Percentiles rank a stretch among this genome's conserved stretches.
phyloP scores from a whole-genome alignment of 192 early-diverging fungal genomes.

The Kickxella alabastrina region DNA sequence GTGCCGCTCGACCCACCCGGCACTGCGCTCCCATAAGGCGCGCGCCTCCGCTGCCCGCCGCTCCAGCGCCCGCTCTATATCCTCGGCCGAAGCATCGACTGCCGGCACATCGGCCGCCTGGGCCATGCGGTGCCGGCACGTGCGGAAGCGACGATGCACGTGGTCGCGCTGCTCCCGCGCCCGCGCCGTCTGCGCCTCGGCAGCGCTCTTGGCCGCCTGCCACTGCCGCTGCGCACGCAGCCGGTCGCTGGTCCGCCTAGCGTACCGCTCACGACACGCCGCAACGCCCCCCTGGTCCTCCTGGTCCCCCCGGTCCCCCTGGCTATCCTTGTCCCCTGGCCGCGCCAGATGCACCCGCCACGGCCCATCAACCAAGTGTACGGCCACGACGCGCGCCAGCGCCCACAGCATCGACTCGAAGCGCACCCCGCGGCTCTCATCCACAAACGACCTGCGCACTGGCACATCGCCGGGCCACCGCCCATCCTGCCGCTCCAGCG shows the following conservation, averaged over 20 bases:
- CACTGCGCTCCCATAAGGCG: slow-evolving; percentile 28
- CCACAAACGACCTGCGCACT: slow-evolving; percentile 44
- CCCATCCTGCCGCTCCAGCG: slow-evolving; percentile 9
- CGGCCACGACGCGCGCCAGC: slow-evolving; percentile 16
- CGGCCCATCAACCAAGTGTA: not conserved
- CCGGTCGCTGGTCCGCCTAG: slow-evolving; percentile 33
- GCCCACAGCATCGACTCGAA: slow-evolving; percentile 44
- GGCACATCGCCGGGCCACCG: slow-evolving; percentile 34
- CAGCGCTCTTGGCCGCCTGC: slow-evolving; percentile 5
- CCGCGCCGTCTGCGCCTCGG: slow-evolving; percentile 1
- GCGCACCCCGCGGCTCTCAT: slow-evolving; percentile 42
- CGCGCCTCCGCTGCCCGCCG: slow-evolving; percentile 10
- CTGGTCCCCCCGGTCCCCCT: not conserved
- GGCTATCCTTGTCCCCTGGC: not conserved
- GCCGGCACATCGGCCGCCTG: slow-evolving; percentile 10
- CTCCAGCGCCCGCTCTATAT: slow-evolving; percentile 12
- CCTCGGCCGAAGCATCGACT: slow-evolving; percentile 10
- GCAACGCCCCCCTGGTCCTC: not conserved
- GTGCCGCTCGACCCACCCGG: slow-evolving; percentile 31
- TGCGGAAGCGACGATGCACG: slow-evolving; percentile 15
- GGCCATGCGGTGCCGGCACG: slow-evolving; percentile 14
- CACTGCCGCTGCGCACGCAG: slow-evolving; percentile 23
- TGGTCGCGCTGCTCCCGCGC: not conserved
- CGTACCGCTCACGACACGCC: slow-evolving; percentile 23
- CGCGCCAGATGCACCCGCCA: not conserved